phyloP scores from a whole-genome alignment of 768 basidiomycete species.

The Auricularia sp. region DNA sequence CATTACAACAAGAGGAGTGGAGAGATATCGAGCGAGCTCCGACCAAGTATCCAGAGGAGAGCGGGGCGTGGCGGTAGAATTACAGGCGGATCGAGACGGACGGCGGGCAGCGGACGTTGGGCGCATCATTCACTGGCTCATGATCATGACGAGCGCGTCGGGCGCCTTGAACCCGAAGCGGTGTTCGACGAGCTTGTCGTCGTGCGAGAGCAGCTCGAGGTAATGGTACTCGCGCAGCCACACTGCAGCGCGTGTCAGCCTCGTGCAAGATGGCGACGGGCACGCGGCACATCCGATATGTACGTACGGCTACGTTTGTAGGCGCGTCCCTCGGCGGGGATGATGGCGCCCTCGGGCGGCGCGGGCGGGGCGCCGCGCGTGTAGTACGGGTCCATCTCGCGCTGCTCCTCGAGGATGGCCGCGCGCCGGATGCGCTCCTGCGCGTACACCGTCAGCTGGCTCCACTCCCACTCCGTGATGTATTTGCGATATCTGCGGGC shows the following conservation, averaged over 20 bases:
- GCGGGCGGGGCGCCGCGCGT: not conserved
- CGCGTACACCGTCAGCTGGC: not conserved
- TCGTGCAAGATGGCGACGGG: not conserved
- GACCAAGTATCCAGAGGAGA: no score
- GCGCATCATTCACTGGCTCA: not conserved
- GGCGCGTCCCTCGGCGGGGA: not conserved
- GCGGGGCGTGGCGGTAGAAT: not conserved
- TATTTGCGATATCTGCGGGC: not conserved
- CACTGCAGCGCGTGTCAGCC: not conserved
- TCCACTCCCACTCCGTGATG: not conserved
- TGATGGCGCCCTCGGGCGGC: not conserved
- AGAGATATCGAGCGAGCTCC: no score
- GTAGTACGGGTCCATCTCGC: not conserved
- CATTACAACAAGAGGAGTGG: no score
- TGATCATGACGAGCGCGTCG: not conserved
- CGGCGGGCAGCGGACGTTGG: not conserved
- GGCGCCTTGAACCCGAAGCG: constrained; percentile 44
- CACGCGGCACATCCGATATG: not conserved
- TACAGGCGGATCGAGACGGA: not conserved
- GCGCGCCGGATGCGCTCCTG: not conserved
- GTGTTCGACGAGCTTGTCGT: constrained; percentile 73
- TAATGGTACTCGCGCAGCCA: not conserved
- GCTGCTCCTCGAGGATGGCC: not conserved
- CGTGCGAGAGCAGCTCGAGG: constrained; percentile 32
- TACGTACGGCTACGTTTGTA: not conserved